Percentiles rank a stretch among this genome's conserved stretches.
These are phyloP conservation scores for Aspergillus olivimuriae DNA, from an alignment of 495 filamentous ascomycete species.

Conservation along the genomic window DNA sequence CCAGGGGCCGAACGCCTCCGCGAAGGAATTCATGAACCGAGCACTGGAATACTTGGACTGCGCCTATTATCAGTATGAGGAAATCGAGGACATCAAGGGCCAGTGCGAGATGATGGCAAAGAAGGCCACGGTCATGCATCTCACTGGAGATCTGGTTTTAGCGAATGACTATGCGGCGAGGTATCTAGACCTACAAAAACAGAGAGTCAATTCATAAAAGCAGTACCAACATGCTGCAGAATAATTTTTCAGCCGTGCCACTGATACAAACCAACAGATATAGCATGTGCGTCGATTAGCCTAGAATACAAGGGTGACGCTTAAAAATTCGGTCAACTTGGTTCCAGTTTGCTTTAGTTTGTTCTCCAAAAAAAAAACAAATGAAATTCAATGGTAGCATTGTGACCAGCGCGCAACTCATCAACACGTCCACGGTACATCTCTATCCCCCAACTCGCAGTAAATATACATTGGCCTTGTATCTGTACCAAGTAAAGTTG, in stretches of 20 bases:
- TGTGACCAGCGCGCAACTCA: not conserved
- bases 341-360: not conserved
- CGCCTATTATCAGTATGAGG: conserved; percentile 62
- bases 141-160: conserved; percentile 61
- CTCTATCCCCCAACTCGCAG: conserved; percentile 8
- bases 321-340: not conserved
- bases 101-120: conserved; percentile 83
- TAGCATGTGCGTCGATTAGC: too few relatives aligned
- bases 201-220: too few relatives aligned
- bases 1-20: conserved; percentile 16
- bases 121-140: conserved; percentile 73
- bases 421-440: conserved; percentile 5
- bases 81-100: conserved; percentile 65
- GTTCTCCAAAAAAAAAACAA: conserved; percentile 1
- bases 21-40: conserved; percentile 54
- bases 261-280: too few relatives aligned
- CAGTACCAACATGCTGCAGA: too few relatives aligned
- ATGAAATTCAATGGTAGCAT: conserved; percentile 1
- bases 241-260: not conserved
- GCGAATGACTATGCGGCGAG: conserved; percentile 70
- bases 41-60: conserved; percentile 63
- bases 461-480: conserved; percentile 19
- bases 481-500: not conserved
- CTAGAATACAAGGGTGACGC: too few relatives aligned
- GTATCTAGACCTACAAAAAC: conserved; percentile 55